Base-by-base conservation (phyloP, 2,329 filamentous ascomycete species). In the Drechslerella stenobrocha region DNA sequence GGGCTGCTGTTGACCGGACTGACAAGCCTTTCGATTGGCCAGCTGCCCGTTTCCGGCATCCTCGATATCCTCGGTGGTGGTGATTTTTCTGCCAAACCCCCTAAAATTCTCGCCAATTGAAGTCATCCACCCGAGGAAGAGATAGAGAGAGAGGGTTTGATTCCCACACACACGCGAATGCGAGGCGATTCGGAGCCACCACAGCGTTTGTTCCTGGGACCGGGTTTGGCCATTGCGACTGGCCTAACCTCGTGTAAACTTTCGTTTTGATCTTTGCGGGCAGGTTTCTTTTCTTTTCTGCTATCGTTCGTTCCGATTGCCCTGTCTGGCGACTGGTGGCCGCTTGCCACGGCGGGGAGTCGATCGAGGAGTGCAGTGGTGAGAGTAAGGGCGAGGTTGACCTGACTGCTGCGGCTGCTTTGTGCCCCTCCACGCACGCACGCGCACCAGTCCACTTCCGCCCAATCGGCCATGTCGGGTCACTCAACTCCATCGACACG, bases 401-500 rank as follows among this genome's bases (percentile, higher is more conserved):
- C 50, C 55, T 45, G 53, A 55, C 42, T 60, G 50, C 50, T 58
- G 35, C 50, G 22, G 37, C 34, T 50, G 28, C 52, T 52, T 28
- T n/a, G 28, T 45, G 52, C 55, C 55, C 48, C 57, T 59, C 63
- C 51, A 48, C n/a, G n/a, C n/a, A n/a, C n/a, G n/a, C n/a, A n/a
- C n/a, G n/a, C n/a, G n/a, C n/a, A n/a, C n/a, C n/a, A n/a, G n/a
- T n/a, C n/a, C n/a, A n/a, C n/a, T n/a, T n/a, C n/a, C n/a, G 46
- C 35, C 63, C 63, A 67, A 67, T 67, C 55, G 55, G 63, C 46
- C 63, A 67, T 67, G 63, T 67, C 63, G 55, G 63, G 63, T 67
- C 63, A 67, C 63, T 67, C 63, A 60, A 67, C 63, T 18, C 63
- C 63, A 67, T 67, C 63, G 63, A 60, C 63, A 67, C 63, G 63